Base-by-base conservation (phyloP, 2,329 filamentous ascomycete species). In the Fusarium chuoi region DNA sequence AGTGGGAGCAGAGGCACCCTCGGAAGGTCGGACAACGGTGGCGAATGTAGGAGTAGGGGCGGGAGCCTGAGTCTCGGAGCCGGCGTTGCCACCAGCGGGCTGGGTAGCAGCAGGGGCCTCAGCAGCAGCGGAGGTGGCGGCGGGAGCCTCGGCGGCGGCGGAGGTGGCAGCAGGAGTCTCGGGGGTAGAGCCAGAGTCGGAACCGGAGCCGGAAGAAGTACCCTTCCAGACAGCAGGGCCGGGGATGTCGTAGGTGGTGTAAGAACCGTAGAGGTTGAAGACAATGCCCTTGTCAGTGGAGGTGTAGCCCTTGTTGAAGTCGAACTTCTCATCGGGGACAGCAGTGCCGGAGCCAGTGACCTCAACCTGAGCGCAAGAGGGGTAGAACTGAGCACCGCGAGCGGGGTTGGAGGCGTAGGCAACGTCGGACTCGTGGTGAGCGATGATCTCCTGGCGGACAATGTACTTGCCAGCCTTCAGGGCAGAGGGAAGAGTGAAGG, bases 291-390 rank as follows among this genome's bases (percentile, higher is more conserved):
- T 79, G 79, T 91, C 89, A 62, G 83, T 81, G 75, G 84, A 82
- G 59, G 83, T 89, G 85, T 92, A 92, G 66, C 89, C 89, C 36
- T 62, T 78, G 81, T 85, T 83, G 78, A 88, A 84, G 78, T 85
- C 82, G 61, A 87, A 87, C 76, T 71, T 74, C 77, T 83, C 69
- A 67, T 79, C 75, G 28, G 86, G 85, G 82, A 77, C 73, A 41
- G 71, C 71, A 49, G 59, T 65, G 36, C 78, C 88, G 48, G 83
- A 81, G 58, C 89, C 88, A 39, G 87, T 87, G 71, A 92, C 83
- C 78, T 90, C 85, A 71, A 92, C 78, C 84, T 92, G 91, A 75
- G 89, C 83, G 80, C 90, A 89, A 72, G 86, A 85, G 64, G 87
- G 87, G 81, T 89, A 89, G 80, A 88, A 87, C 75, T 78, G 77